These are phyloP conservation scores for Pontederia crassipes DNA, from an alignment of 176 grass and related monocot species.

Conservation along the genomic window DNA sequence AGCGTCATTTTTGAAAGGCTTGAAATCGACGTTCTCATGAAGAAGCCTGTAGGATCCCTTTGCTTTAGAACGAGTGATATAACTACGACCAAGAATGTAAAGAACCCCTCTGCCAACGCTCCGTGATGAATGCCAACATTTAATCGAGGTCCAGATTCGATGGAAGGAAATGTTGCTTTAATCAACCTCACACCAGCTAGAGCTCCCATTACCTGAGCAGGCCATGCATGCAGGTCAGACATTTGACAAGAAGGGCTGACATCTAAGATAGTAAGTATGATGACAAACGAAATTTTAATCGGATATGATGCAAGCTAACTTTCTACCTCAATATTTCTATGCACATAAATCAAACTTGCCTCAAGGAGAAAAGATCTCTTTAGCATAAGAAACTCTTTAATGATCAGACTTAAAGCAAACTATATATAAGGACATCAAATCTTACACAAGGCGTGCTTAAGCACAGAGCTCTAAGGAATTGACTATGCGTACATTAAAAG, in stretches of 20 bases:
- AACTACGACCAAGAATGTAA: conserved; percentile 76
- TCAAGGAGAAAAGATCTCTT: too few species aligned
- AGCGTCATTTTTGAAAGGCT: conserved; percentile 79
- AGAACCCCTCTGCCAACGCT: conserved; percentile 65
- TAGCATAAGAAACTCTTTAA: too few species aligned
- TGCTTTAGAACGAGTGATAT: conserved; percentile 69
- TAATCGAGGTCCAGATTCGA: conserved; percentile 68
- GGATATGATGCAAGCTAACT: too few species aligned
- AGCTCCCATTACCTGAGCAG: conserved; percentile 53
- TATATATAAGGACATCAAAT: too few species aligned
- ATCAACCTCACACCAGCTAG: conserved; percentile 59
- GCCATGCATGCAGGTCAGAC: background rate
- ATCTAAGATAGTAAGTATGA: too few species aligned
- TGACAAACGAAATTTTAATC: too few species aligned
- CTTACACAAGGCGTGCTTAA: too few species aligned
- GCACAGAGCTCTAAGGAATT: too few species aligned
- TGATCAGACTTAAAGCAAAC: too few species aligned
- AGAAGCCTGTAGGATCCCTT: conserved; percentile 67
- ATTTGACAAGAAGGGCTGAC: background rate
- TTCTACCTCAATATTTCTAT: too few species aligned
- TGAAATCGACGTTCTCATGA: conserved; percentile 86
- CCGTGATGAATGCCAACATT: conserved; percentile 59
- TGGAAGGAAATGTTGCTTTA: conserved; percentile 42
- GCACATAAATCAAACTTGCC: too few species aligned
- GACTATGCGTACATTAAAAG: too few species aligned